These are phyloP conservation scores for Pelargonium myrrhifolium DNA, from an alignment of 441 rosid genomes.

Conservation along the genomic window DNA sequence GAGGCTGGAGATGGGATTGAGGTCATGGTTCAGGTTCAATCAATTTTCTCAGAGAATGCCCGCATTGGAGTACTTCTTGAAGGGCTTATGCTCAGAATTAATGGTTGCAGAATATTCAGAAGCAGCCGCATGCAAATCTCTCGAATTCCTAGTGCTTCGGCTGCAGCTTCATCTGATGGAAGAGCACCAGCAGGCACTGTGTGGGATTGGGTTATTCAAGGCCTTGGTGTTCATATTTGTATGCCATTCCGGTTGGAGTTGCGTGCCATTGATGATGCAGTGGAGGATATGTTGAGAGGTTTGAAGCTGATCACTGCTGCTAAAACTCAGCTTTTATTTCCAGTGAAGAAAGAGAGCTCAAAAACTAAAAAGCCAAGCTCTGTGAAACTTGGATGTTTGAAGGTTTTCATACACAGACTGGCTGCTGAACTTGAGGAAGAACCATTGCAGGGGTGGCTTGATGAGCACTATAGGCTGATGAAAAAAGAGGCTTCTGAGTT, in stretches of 20 bases:
- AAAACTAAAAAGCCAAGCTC: constrained; percentile 69
- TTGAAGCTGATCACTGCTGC: constrained; percentile 75
- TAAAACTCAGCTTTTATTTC: constrained; percentile 48
- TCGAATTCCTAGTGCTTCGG: constrained; percentile 71
- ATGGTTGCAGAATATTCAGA: constrained; percentile 67
- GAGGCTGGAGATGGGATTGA: constrained; percentile 96
- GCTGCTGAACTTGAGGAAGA: constrained; percentile 97
- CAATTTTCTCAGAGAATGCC: constrained; percentile 98
- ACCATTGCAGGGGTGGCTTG: constrained; percentile 99
- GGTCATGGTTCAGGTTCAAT: constrained; percentile 68
- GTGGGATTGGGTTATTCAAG: constrained; percentile 99
- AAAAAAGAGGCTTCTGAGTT: constrained; percentile 84
- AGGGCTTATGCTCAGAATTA: constrained; percentile 70
- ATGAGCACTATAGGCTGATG: constrained; percentile 81
- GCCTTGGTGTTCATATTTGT: constrained; percentile 81
- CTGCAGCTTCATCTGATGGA: constrained; percentile 44
- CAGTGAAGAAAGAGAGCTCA: constrained; percentile 56
- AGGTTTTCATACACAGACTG: constrained; percentile 66
- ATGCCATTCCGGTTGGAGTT: constrained; percentile 89
- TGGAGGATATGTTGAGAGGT: constrained; percentile 93
- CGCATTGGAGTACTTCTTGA: constrained; percentile 95
- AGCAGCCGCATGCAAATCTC: constrained; percentile 97
- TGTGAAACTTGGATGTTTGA: constrained; percentile 63
- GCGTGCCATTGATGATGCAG: constrained; percentile 96
- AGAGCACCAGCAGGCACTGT: constrained; percentile 31